Evolutionary conservation across 345 rosid genomes (phyloP).

Genomic region (Carallia brachiata): DNA sequence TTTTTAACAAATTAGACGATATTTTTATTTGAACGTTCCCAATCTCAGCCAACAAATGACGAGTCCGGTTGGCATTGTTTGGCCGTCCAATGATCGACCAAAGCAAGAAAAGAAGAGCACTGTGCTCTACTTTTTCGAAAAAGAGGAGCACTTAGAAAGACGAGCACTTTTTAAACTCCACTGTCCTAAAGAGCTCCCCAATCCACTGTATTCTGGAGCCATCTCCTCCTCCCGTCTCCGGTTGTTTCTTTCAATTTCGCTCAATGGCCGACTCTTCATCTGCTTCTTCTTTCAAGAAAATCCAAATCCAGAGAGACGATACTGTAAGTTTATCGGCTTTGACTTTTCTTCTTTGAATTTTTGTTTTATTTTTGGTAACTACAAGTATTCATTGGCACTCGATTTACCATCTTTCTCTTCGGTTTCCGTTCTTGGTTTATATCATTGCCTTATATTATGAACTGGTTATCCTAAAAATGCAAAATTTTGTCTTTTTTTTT

Average conservation of each 20-base stretch:
- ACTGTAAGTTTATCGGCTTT: slow-evolving; percentile 45
- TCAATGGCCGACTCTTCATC: slow-evolving; percentile 62
- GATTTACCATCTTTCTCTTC: not conserved
- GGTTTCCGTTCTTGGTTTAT: not conserved
- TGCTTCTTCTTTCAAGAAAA: slow-evolving; percentile 50
- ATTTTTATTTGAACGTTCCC: too few species aligned
- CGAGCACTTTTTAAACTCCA: too few species aligned
- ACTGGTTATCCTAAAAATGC: not conserved
- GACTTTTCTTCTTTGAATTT: not conserved
- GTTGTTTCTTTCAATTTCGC: slow-evolving; percentile 38
- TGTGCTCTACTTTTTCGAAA: too few species aligned
- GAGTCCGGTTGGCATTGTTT: too few species aligned
- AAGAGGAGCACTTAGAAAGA: too few species aligned
- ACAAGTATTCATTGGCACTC: not conserved
- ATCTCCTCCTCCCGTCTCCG: slow-evolving; percentile 5
- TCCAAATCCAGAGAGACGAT: slow-evolving; percentile 82
- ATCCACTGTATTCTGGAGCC: slow-evolving; percentile 3
- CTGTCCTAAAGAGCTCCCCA: not conserved
- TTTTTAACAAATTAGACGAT: too few species aligned
- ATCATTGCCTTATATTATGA: not conserved
- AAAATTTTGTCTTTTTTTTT: not conserved
- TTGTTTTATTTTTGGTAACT: not conserved
- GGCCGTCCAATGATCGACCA: too few species aligned
- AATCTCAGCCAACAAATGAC: too few species aligned
- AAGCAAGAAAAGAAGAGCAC: too few species aligned